These are phyloP conservation scores for Penicillium dipodomyicola DNA, from an alignment of 495 filamentous ascomycete genomes.

Conservation along the genomic window DNA sequence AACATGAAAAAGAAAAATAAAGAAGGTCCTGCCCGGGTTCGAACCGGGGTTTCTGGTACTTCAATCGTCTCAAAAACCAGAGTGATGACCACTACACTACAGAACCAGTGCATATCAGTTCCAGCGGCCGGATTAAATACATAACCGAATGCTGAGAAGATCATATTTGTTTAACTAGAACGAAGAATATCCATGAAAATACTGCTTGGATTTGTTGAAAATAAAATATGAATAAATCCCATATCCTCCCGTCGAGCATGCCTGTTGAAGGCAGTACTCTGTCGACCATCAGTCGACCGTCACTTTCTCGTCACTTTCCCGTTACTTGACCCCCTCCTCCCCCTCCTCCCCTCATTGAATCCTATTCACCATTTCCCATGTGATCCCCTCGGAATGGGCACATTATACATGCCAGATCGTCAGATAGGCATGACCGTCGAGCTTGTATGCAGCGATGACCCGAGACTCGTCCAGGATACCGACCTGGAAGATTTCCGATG, in stretches of 20 bases:
- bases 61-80: conserved; percentile 1
- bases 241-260: background rate
- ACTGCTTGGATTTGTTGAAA: background rate
- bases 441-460: no score
- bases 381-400: no score
- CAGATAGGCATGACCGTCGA: no score
- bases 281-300: background rate
- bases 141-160: background rate
- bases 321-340: no score
- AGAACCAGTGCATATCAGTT: background rate
- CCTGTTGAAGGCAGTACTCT: background rate
- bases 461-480: no score
- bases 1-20: background rate
- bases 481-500: no score
- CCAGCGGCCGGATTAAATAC: fast-evolving
- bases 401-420: no score
- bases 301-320: background rate
- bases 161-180: no score
- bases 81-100: conserved; percentile 2
- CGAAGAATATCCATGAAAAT: background rate
- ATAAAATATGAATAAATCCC: background rate
- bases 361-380: no score
- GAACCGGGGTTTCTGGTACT: background rate
- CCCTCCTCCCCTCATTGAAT: no score
- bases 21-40: background rate